Conservation (phyloP, 2,329 filamentous ascomycete species). For the Albifimbria verrucaria region DNA sequence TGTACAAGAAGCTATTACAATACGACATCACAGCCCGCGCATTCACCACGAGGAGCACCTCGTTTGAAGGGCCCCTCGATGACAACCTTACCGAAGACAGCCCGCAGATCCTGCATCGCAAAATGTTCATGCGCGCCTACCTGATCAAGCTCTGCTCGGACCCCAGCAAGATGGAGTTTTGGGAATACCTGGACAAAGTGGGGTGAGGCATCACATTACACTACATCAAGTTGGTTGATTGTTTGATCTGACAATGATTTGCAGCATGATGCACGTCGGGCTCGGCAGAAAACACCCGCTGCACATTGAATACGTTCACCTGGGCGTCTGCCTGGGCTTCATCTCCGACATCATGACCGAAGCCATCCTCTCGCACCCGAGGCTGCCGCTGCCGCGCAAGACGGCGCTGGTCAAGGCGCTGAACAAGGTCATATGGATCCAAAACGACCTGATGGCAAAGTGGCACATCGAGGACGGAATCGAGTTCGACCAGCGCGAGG, state of each 20-base stretch:
- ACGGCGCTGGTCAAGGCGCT: slow-evolving; percentile 72
- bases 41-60: slow-evolving; percentile 62
- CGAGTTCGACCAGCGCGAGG: slow-evolving; percentile 48
- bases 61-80: slow-evolving; percentile 66
- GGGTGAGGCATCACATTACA: no score
- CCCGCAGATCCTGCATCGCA: slow-evolving; percentile 72
- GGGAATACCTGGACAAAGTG: slow-evolving; percentile 82
- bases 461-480: slow-evolving; percentile 72
- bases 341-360: slow-evolving; percentile 77
- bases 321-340: slow-evolving; percentile 68
- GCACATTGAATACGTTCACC: slow-evolving; percentile 78
- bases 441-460: slow-evolving; percentile 82
- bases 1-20: slow-evolving; percentile 76
- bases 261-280: slow-evolving; percentile 75
- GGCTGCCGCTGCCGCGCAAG: slow-evolving; percentile 64
- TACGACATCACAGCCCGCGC: slow-evolving; percentile 81
- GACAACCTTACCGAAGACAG: slow-evolving; percentile 62
- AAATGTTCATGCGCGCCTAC: slow-evolving; percentile 76
- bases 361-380: slow-evolving; percentile 69
- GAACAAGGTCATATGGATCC: slow-evolving; percentile 82
- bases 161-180: slow-evolving; percentile 72
- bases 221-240: no score
- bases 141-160: slow-evolving; percentile 72
- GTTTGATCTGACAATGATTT: background rate
- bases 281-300: slow-evolving; percentile 68